Evolutionary conservation across 805 yeast species (phyloP).

Genomic region (Candida takata): DNA sequence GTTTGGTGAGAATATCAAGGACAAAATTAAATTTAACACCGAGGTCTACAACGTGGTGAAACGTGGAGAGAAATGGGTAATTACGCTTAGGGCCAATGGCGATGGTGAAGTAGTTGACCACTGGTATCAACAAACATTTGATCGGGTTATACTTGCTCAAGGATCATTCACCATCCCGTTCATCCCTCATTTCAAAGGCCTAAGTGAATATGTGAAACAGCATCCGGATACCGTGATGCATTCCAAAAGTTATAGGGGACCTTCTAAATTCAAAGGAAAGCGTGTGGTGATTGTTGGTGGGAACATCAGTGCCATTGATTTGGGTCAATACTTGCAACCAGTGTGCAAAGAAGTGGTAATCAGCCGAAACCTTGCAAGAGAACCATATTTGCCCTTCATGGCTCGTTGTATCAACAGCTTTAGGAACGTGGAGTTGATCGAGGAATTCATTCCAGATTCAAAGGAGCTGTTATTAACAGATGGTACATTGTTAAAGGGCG

Average conservation of each 20-base stretch:
- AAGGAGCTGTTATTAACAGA: conserved; percentile 25
- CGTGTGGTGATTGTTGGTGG: conserved; percentile 41
- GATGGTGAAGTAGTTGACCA: conserved; percentile 17
- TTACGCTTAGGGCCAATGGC: conserved; percentile 20
- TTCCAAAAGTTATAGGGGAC: conserved; percentile 42
- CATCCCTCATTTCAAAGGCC: conserved; percentile 44
- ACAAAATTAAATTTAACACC: conserved; percentile 32
- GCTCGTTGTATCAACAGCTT: conserved; percentile 23
- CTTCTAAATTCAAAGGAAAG: conserved; percentile 31
- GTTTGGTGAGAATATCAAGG: conserved; percentile 27
- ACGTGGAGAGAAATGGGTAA: conserved; percentile 29
- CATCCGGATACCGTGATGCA: conserved; percentile 44
- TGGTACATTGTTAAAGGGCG: conserved; percentile 27
- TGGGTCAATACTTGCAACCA: conserved; percentile 37
- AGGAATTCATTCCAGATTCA: conserved; percentile 25
- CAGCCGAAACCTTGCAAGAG: conserved; percentile 64
- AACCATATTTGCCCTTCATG: conserved; percentile 38
- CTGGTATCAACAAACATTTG: conserved; percentile 44
- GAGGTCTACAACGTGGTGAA: conserved; percentile 34
- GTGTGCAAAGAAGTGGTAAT: conserved; percentile 43
- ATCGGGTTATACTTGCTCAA: conserved; percentile 49
- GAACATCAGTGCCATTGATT: conserved; percentile 36
- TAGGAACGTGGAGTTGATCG: conserved; percentile 23
- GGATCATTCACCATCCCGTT: conserved; percentile 56
- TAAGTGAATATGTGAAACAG: conserved; percentile 33